A percentile compares a stretch with the other conserved stretches of the same genome.
phyloP scores from a whole-genome alignment of 2,329 filamentous ascomycete genomes.

The Ophiostoma pallidulum region DNA sequence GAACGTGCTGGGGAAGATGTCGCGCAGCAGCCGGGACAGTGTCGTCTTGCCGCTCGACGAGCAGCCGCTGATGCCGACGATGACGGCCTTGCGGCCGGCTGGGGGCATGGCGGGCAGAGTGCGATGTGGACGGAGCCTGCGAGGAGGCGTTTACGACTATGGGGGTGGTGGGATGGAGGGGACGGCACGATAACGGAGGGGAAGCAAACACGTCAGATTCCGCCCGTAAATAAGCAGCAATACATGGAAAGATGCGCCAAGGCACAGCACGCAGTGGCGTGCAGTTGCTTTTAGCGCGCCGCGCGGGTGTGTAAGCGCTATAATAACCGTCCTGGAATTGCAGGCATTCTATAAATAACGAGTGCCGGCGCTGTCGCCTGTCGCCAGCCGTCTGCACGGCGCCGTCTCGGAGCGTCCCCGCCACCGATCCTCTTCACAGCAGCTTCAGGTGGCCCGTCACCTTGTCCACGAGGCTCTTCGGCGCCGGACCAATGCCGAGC shows the following conservation, averaged over 20 bases:
- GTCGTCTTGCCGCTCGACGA: slow-evolving; percentile 96
- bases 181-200: background rate
- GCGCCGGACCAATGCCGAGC: slow-evolving; percentile 71
- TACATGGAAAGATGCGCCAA: too few relatives aligned
- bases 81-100: slow-evolving; percentile 39
- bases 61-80: slow-evolving; percentile 78
- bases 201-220: slow-evolving; percentile 3
- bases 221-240: too few relatives aligned
- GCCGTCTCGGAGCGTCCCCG: too few relatives aligned
- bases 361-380: too few relatives aligned
- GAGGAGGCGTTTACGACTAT: background rate
- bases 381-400: too few relatives aligned
- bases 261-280: too few relatives aligned
- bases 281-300: too few relatives aligned
- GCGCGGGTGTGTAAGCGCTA: too few relatives aligned
- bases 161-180: background rate
- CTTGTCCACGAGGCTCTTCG: slow-evolving; percentile 76
- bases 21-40: slow-evolving; percentile 70
- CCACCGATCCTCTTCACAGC: slow-evolving; percentile 38
- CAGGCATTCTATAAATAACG: too few relatives aligned
- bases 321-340: too few relatives aligned
- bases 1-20: slow-evolving; percentile 68
- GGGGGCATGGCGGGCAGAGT: slow-evolving; percentile 11
- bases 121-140: background rate
- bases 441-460: slow-evolving; percentile 81